phyloP scores from a whole-genome alignment of 2,329 filamentous ascomycete species.

The Fusarium globosum region DNA sequence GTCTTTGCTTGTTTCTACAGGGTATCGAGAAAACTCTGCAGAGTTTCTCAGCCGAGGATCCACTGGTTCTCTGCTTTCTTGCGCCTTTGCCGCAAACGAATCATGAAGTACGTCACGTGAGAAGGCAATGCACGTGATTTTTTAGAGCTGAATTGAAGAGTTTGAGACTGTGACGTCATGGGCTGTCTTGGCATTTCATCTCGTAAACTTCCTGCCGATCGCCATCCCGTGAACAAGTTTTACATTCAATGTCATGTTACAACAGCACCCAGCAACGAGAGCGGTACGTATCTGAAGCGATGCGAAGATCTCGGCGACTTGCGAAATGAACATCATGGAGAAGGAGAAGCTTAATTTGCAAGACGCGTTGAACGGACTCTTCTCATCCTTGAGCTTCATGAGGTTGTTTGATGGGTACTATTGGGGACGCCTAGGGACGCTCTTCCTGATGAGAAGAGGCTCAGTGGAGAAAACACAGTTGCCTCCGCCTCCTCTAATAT shows the following conservation, averaged over 20 bases:
- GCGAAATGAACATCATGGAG: not conserved
- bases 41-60: not conserved
- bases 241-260: not conserved
- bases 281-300: not conserved
- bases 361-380: conserved; percentile 7
- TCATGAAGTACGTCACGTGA: conserved; percentile 29
- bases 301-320: not conserved
- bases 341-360: conserved; percentile 30
- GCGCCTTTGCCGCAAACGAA: conserved; percentile 16
- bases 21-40: conserved; percentile 33
- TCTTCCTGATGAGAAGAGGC: conserved; percentile 1
- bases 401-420: conserved; percentile 35
- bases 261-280: not conserved
- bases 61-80: not conserved
- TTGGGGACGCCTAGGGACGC: not conserved
- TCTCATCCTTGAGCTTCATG: conserved; percentile 15
- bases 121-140: conserved; percentile 4
- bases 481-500: conserved; percentile 15
- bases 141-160: fast-evolving
- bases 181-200: conserved; percentile 1
- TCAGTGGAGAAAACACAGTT: conserved; percentile 26
- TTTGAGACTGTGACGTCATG: conserved; percentile 24
- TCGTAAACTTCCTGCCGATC: conserved; percentile 10
- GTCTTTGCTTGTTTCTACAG: not conserved
- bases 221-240: not conserved